Base-by-base conservation (phyloP, 371 early-diverging fungal species). In the Batrachochytrium dendrobatidis region DNA sequence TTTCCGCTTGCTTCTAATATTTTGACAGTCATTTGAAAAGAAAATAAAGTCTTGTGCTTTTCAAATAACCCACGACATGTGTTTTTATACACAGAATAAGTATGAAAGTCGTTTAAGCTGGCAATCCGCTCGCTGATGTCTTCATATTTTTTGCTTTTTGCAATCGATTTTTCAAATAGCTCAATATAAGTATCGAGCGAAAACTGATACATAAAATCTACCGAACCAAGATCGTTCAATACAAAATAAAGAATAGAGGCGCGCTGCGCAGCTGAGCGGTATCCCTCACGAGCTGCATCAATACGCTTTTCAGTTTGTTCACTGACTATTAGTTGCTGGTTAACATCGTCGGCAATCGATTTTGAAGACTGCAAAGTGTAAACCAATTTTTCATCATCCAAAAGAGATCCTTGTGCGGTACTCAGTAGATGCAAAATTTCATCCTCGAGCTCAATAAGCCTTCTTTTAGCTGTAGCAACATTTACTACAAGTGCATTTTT, bases 161-260 rank as follows among this genome's bases (percentile, higher is more conserved):
- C 49, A 32, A 81, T 75, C 3, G 77, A 73, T 53, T 73, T 72
- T 35, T 79, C 79, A 56, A 80, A 78, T 53, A 81, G 56, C n/a
- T 76, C 74, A 26, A 81, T 60, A 61, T 81, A 81, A 24, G 79
- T 65, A 48, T 80, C 82, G 30, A 81, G 56, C 18, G 80, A 80
- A 57, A 78, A 78, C 53, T 81, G 80, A 59, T 81, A 81, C 79
- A 79, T 77, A 1, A 77, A 70, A 62, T 81, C 79, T n/a, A 81
- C 70, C 1, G 72, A 52, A 1, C 73, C 62, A 29, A 81, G 58
- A 50, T 78, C 79, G 46, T 73, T 72, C 24, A 81, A 64, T n/a
- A 79, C 81, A 62, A 81, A 81, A 59, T 75, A 81, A 25, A 81
- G 62, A 28, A 80, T 75, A 1, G 79, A 74, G 3, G 81, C 77